A percentile compares a stretch with the other conserved stretches of the same genome.
Conservation (phyloP, 179 eudicot species). For the Silene noctiflora region DNA sequence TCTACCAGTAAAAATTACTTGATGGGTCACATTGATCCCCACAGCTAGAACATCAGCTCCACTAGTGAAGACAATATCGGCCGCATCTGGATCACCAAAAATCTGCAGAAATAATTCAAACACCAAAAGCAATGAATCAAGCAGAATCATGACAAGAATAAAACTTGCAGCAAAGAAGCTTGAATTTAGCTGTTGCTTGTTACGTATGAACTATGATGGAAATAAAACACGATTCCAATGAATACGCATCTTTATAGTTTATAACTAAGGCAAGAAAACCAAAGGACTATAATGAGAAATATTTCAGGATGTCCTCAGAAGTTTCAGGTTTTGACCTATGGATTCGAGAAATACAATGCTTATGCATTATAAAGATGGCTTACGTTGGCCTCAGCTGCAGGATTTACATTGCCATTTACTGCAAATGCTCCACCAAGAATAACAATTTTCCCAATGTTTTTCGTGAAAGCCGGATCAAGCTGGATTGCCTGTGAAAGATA, state of each 20-base stretch:
- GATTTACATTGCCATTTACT: conserved; percentile 94
- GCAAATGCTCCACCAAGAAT: conserved; percentile 95
- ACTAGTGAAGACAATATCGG: conserved; percentile 86
- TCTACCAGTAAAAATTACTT: conserved; percentile 78
- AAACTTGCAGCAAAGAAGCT: too few species aligned
- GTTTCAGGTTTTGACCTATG: too few species aligned
- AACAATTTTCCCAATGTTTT: conserved; percentile 70
- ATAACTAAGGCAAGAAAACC: too few species aligned
- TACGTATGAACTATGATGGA: too few species aligned
- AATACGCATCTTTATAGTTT: too few species aligned
- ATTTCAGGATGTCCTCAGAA: background rate
- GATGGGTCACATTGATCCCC: conserved; percentile 93
- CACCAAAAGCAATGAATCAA: conserved; percentile 15
- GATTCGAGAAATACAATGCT: background rate
- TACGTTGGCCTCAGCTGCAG: conserved; percentile 97
- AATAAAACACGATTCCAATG: too few species aligned
- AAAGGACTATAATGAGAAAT: too few species aligned
- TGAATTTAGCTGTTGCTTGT: too few species aligned
- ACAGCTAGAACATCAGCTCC: conserved; percentile 91
- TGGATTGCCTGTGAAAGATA: conserved; percentile 60
- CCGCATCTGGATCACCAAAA: conserved; percentile 97
- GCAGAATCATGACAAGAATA: background rate
- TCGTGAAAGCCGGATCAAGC: conserved; percentile 59
- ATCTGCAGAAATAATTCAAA: conserved; percentile 43
- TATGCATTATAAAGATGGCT: conserved; percentile 21